Evolutionary conservation across 2,329 filamentous ascomycete genomes (phyloP).

Genomic region (Bertia moriformis): DNA sequence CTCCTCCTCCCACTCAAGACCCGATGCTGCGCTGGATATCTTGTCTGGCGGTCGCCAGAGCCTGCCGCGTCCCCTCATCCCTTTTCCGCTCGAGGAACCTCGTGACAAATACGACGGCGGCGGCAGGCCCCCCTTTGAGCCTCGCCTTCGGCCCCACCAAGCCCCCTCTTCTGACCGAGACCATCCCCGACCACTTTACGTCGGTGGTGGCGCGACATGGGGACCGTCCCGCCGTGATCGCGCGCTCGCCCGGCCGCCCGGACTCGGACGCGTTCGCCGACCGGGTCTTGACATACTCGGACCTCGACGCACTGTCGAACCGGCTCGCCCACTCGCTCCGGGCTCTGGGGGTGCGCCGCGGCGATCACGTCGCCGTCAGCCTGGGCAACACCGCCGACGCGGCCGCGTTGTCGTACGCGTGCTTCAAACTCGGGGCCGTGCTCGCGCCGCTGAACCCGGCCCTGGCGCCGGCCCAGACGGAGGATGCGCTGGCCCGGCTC

Average conservation of each 20-base stretch:
- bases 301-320: constrained; percentile 65
- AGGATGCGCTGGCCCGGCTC: constrained; percentile 65
- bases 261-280: constrained; percentile 10
- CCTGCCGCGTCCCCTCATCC: too few relatives aligned
- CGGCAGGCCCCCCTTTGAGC: too few relatives aligned
- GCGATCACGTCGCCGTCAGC: constrained; percentile 72
- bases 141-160: too few relatives aligned
- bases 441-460: constrained; percentile 86
- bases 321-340: constrained; percentile 56
- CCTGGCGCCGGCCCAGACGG: constrained; percentile 69
- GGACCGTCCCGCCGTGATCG: constrained; percentile 44
- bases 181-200: constrained; percentile 60
- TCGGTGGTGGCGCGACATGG: constrained; percentile 48
- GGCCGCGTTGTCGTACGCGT: constrained; percentile 70
- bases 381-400: constrained; percentile 77
- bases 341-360: constrained; percentile 61
- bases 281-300: constrained; percentile 52
- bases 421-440: constrained; percentile 89
- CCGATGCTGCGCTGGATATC: too few relatives aligned
- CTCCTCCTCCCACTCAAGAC: too few relatives aligned
- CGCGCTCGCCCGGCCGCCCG: constrained; percentile 23
- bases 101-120: too few relatives aligned
- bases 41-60: too few relatives aligned
- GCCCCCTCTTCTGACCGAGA: constrained; percentile 53
- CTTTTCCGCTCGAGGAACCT: too few relatives aligned